Percentiles rank a stretch among this genome's conserved stretches.
phyloP scores from a whole-genome alignment of 176 grass and related monocot species.

The Echinochloa phyllopogon region DNA sequence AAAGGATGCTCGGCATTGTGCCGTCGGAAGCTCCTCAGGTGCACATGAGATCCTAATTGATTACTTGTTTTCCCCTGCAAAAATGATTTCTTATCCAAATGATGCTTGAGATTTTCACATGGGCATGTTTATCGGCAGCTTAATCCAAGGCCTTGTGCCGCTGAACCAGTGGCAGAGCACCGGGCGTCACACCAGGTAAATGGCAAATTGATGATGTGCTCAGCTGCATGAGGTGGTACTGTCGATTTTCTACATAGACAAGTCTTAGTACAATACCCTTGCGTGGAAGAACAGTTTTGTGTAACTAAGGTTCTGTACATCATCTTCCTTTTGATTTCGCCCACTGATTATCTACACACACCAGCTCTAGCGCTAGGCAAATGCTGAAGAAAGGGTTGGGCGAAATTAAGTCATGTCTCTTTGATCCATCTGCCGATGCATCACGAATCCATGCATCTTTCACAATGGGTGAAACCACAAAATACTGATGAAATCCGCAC shows the following conservation, averaged over 20 bases:
- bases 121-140: conserved; percentile 20
- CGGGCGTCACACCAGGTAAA: conserved; percentile 20
- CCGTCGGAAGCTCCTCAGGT: conserved; percentile 6
- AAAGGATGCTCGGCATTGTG: conserved; percentile 12
- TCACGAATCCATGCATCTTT: not conserved
- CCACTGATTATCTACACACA: not conserved
- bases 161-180: conserved; percentile 12
- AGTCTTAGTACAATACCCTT: not conserved
- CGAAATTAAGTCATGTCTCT: not conserved
- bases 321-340: not conserved
- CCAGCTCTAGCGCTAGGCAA: not conserved
- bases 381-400: not conserved
- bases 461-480: not conserved
- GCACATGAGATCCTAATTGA: conserved; percentile 15
- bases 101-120: conserved; percentile 13
- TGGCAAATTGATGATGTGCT: not conserved
- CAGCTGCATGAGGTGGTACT: not conserved
- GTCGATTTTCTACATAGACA: not conserved
- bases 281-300: not conserved
- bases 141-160: not conserved
- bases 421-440: not conserved
- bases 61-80: not conserved
- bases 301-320: not conserved
- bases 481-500: not conserved
- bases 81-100: conserved; percentile 2